These are phyloP conservation scores for Aspergillus sojae DNA, from an alignment of 2,329 filamentous ascomycete genomes.

Conservation along the genomic window DNA sequence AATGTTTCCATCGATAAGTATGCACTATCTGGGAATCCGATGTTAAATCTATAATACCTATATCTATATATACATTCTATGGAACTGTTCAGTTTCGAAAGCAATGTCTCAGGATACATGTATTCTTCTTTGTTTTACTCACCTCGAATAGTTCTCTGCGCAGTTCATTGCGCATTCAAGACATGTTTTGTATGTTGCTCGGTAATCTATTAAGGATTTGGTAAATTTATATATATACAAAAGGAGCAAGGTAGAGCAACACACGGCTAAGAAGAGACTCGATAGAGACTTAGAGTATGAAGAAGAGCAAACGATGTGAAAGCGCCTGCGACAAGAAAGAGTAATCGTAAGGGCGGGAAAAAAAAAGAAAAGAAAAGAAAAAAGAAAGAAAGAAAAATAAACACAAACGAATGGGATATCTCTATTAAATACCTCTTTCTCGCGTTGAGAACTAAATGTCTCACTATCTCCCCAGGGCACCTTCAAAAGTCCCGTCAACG, in stretches of 20 bases:
- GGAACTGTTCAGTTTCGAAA: not conserved
- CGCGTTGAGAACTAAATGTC: no score
- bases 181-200: not conserved
- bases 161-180: not conserved
- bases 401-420: constrained; percentile 2
- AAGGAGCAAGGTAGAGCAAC: not conserved
- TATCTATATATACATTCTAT: constrained; percentile 6
- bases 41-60: not conserved
- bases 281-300: not conserved
- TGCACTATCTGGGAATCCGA: no score
- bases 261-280: not conserved
- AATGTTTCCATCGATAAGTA: not conserved
- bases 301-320: not conserved
- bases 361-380: no score
- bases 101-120: not conserved
- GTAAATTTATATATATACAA: not conserved
- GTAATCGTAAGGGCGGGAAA: not conserved
- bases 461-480: no score
- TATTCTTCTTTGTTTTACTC: not conserved
- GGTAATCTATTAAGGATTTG: not conserved
- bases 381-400: not conserved
- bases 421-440: not conserved
- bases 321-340: not conserved
- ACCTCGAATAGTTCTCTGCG: not conserved
- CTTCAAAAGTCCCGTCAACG: not conserved